phyloP scores from a whole-genome alignment of 169 alveolate species.

The Eimeria maxima region DNA sequence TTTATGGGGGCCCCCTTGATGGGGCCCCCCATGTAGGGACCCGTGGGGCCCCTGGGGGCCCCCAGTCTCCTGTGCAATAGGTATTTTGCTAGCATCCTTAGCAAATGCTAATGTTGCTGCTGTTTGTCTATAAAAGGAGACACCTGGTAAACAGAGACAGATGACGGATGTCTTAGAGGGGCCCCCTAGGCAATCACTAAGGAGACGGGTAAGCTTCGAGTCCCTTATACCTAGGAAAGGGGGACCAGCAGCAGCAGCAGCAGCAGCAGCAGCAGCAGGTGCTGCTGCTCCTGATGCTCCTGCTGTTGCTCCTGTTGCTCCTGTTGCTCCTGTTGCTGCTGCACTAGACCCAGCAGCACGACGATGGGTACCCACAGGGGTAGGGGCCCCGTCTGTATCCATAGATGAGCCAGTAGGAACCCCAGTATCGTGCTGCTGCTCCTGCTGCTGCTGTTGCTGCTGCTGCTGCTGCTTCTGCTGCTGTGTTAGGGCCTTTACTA shows the following conservation, averaged over 20 bases:
- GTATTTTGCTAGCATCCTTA: slow-evolving; percentile 18
- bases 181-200: slow-evolving; percentile 95
- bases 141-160: slow-evolving; percentile 94
- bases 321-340: too few relatives aligned
- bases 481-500: slow-evolving; percentile 68
- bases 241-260: too few relatives aligned
- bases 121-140: slow-evolving; percentile 93
- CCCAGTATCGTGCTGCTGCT: neutral
- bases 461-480: slow-evolving; percentile 68
- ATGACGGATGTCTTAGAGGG: slow-evolving; percentile 93
- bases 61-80: neutral
- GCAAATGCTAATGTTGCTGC: slow-evolving; percentile 57
- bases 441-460: slow-evolving; percentile 18
- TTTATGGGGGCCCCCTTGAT: neutral
- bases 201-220: slow-evolving; percentile 93
- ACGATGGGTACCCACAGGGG: neutral
- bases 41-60: neutral
- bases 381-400: neutral
- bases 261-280: too few relatives aligned
- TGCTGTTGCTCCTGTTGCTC: too few relatives aligned
- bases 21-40: too few relatives aligned
- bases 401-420: neutral
- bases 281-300: too few relatives aligned
- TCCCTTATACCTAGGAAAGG: slow-evolving; percentile 92
- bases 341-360: too few relatives aligned